Base-by-base conservation (phyloP, 176 grass and related monocot species). In the Leersia perrieri region DNA sequence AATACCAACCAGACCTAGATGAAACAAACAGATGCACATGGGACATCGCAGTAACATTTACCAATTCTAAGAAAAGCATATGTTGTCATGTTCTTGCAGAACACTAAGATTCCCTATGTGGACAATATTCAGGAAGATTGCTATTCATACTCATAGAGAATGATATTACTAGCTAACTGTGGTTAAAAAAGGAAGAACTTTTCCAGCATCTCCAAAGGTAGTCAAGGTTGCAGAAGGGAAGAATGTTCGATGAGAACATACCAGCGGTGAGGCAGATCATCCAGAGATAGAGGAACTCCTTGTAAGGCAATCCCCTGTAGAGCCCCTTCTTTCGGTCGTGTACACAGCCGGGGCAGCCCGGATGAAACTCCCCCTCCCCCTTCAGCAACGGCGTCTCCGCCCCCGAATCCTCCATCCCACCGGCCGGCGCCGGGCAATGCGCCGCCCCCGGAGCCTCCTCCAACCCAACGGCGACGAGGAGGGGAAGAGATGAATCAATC, bases 231-330 rank as follows among this genome's bases (percentile, higher is more conserved):
- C 35, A n/a, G 11, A 18, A 28, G 4, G 44, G 6, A 15, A n/a
- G 7, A 26, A 18, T 41, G 1, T 13, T 39, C 9, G n/a, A n/a
- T n/a, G n/a, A n/a, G n/a, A n/a, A n/a, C 22, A 33, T 88, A 88
- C 85, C 81, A 11, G 71, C 63, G 22, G 74, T 81, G 79, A 91
- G 76, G 11, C 57, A 88, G 41, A 88, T 53, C 34, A 81, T 23
- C 85, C 89, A 91, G 83, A 91, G 34, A 28, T 80, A 85, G 25
- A 91, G 66, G 71, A 92, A 89, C 66, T 92, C 83, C 33, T 73
- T 80, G 66, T 92, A 92, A 5, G 90, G 90, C 58, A 83, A 80
- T 29, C 78, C 86, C 7, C 3, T 75, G 2, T 30, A 35, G 14
- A 12, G 8, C 38, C 34, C 68, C 69, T 83, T 89, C 71, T 70